Conservation (phyloP, 805 yeast genomes). For the Barnettozyma siamensis region DNA sequence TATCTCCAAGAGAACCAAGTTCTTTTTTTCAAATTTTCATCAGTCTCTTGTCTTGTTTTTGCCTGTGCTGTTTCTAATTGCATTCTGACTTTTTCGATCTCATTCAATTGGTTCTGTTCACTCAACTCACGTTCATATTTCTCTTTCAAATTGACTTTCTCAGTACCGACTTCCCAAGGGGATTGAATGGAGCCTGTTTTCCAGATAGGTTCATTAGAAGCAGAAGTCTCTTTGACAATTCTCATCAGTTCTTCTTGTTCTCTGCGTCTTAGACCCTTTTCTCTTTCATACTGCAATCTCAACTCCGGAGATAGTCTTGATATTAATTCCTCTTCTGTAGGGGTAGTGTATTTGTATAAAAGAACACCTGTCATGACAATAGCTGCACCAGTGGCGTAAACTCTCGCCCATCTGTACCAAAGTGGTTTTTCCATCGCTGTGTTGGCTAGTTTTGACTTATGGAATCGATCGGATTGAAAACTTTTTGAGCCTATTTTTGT, state of each 20-base stretch:
- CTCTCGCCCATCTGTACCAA: slow-evolving; percentile 56
- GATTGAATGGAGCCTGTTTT: slow-evolving; percentile 63
- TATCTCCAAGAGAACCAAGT: slow-evolving; percentile 30
- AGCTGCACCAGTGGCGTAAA: slow-evolving; percentile 54
- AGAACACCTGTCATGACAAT: slow-evolving; percentile 70
- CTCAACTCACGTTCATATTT: slow-evolving; percentile 45
- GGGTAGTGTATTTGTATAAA: slow-evolving; percentile 68
- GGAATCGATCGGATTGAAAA: neutral
- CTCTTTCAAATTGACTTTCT: slow-evolving; percentile 36
- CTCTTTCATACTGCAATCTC: slow-evolving; percentile 64
- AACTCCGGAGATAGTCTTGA: slow-evolving; percentile 77
- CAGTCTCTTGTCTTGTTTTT: slow-evolving; percentile 25
- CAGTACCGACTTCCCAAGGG: slow-evolving; percentile 52
- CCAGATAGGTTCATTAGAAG: slow-evolving; percentile 78
- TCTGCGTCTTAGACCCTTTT: slow-evolving; percentile 51
- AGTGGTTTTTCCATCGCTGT: slow-evolving; percentile 32
- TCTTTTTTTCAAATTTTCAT: slow-evolving; percentile 25
- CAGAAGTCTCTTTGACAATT: slow-evolving; percentile 56
- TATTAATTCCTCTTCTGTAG: slow-evolving; percentile 77
- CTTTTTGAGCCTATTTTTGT: slow-evolving; percentile 6
- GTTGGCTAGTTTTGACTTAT: neutral
- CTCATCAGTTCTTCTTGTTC: slow-evolving; percentile 70
- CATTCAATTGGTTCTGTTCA: slow-evolving; percentile 34
- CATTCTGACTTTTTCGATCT: slow-evolving; percentile 35
- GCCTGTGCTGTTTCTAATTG: slow-evolving; percentile 31